Evolutionary conservation across 1,284 basidiomycete genomes (phyloP).

Genomic region (Meira nashicola): DNA sequence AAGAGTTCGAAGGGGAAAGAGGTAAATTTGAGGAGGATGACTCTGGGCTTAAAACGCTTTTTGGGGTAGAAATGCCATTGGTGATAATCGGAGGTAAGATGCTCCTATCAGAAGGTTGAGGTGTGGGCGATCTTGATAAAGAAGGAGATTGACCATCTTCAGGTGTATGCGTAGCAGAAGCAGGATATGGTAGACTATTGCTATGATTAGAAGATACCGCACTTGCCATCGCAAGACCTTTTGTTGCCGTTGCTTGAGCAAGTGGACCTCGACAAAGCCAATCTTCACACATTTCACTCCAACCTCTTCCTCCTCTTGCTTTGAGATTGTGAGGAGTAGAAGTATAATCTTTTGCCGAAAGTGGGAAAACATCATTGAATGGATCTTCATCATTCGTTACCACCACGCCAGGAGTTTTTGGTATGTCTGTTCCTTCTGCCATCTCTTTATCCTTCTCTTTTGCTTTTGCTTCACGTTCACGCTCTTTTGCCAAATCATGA

Average conservation of each 20-base stretch:
- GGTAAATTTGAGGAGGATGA: no score
- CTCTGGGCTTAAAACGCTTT: no score
- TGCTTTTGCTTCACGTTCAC: conserved; percentile 29
- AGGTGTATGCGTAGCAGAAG: background rate
- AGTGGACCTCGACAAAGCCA: conserved; percentile 50
- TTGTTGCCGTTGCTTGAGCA: conserved; percentile 16
- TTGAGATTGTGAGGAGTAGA: conserved; percentile 15
- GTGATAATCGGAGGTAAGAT: no score
- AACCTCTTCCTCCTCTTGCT: conserved; percentile 37
- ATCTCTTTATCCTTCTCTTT: conserved; percentile 18
- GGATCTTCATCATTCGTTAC: background rate
- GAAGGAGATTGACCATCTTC: conserved; percentile 3
- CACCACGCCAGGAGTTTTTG: background rate
- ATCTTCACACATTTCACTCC: conserved; percentile 54
- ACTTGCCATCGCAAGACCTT: conserved; percentile 8
- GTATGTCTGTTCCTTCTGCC: conserved; percentile 4
- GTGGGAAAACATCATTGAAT: background rate
- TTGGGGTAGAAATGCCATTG: no score
- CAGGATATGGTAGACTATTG: background rate
- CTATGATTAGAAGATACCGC: background rate
- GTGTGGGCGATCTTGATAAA: background rate
- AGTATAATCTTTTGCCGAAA: conserved; percentile 10
- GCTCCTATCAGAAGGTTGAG: background rate
- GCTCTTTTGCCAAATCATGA: conserved; percentile 19
- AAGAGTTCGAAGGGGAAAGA: no score